Conservation (phyloP, 495 filamentous ascomycete species). For the Penicillium samsonianum region DNA sequence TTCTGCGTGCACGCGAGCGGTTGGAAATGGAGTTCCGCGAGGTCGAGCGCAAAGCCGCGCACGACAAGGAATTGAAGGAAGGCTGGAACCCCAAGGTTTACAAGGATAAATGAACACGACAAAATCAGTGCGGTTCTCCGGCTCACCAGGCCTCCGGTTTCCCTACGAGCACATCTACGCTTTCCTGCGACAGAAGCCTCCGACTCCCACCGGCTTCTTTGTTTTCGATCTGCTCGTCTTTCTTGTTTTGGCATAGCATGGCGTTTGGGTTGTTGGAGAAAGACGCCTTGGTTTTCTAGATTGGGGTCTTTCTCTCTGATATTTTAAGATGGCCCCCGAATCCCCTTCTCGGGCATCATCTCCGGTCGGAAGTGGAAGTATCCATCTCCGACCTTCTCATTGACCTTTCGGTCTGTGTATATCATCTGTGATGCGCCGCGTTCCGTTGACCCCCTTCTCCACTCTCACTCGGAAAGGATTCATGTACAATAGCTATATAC, state of each 20-base stretch:
- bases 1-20: constrained; percentile 84
- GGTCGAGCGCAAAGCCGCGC: constrained; percentile 48
- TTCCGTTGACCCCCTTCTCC: constrained; percentile 25
- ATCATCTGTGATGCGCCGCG: constrained; percentile 24
- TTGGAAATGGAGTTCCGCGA: constrained; percentile 76
- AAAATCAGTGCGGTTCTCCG: constrained; percentile 6
- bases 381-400: constrained; percentile 12
- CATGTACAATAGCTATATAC: constrained; percentile 36
- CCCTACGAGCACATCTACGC: constrained; percentile 9
- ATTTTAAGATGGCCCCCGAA: constrained; percentile 14
- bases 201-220: constrained; percentile 2
- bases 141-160: background rate
- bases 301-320: constrained; percentile 28
- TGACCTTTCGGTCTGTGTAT: constrained; percentile 28
- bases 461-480: constrained; percentile 29
- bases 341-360: constrained; percentile 1
- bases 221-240: constrained; percentile 22
- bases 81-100: constrained; percentile 95
- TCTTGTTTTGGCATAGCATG: constrained; percentile 52
- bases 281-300: constrained; percentile 26
- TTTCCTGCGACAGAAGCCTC: constrained; percentile 10
- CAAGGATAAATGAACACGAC: constrained; percentile 67
- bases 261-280: constrained; percentile 45
- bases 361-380: constrained; percentile 3
- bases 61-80: constrained; percentile 70